Percentiles rank a stretch among this genome's conserved stretches.
phyloP scores from a whole-genome alignment of 2,329 filamentous ascomycete genomes.

The Aureobasidium leucospermi region DNA sequence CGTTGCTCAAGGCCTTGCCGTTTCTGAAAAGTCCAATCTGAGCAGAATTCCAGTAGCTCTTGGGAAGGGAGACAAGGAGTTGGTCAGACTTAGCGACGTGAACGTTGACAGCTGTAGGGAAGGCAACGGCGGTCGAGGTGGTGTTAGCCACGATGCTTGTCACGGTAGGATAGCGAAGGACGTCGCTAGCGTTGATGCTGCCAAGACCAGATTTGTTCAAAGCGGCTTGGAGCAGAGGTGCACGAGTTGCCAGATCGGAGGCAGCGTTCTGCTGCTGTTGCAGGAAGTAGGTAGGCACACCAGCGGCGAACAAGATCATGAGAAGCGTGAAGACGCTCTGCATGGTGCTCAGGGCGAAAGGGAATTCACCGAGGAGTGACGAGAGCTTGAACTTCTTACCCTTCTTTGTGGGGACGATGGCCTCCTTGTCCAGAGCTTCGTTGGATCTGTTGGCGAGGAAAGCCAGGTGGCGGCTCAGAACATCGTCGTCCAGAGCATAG shows the following conservation, averaged over 20 bases:
- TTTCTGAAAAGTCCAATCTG: slow-evolving; percentile 4
- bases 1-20: background rate
- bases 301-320: background rate
- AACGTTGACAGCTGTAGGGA: slow-evolving; percentile 5
- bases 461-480: slow-evolving; percentile 5
- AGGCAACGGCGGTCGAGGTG: background rate
- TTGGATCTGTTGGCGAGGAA: background rate
- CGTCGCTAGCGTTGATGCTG: slow-evolving; percentile 1
- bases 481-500: background rate
- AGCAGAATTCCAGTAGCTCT: slow-evolving; percentile 1
- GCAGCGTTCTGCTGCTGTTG: background rate
- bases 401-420: background rate
- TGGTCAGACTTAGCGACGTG: slow-evolving; percentile 9
- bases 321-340: background rate
- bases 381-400: background rate
- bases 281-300: background rate
- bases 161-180: slow-evolving; percentile 7
- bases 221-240: background rate
- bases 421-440: background rate
- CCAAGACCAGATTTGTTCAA: background rate
- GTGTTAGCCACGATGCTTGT: background rate
- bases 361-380: background rate
- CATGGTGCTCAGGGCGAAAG: background rate
- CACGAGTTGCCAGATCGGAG: background rate
- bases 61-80: slow-evolving; percentile 10